Percentiles rank a stretch among this genome's conserved stretches.
Evolutionary conservation across 2,329 filamentous ascomycete genomes (phyloP).

Genomic region (Xylariaceae sp.): DNA sequence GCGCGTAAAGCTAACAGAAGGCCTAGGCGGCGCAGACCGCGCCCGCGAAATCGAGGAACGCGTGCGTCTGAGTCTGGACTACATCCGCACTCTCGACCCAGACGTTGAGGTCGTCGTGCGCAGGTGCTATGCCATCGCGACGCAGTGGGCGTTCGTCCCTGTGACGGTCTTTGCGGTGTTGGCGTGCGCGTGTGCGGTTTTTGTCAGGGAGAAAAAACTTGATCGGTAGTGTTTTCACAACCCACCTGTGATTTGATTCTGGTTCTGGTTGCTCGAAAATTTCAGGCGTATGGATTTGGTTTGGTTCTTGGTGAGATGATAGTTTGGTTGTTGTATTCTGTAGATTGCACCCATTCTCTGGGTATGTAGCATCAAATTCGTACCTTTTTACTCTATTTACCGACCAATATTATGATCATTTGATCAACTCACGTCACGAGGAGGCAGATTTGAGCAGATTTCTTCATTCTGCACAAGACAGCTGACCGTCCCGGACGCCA

Average conservation of each 20-base stretch:
- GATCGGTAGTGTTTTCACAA: constrained; percentile 25
- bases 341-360: too few relatives aligned
- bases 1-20: constrained; percentile 48
- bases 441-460: too few relatives aligned
- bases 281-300: background rate
- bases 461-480: too few relatives aligned
- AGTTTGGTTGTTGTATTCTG: background rate
- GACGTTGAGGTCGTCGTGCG: constrained; percentile 54
- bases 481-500: too few relatives aligned
- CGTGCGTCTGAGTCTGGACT: constrained; percentile 66
- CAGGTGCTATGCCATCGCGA: constrained; percentile 55
- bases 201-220: constrained; percentile 54
- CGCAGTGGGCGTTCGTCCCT: constrained; percentile 39
- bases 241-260: background rate
- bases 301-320: background rate
- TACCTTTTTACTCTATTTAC: too few relatives aligned
- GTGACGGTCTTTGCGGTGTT: constrained; percentile 34
- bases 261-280: too few relatives aligned
- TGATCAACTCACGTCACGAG: too few relatives aligned
- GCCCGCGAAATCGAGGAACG: constrained; percentile 61
- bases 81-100: constrained; percentile 60
- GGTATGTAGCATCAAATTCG: too few relatives aligned
- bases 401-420: too few relatives aligned
- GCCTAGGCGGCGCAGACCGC: constrained; percentile 50
- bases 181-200: constrained; percentile 41